Evolutionary conservation across 345 rosid species (phyloP).

Genomic region (Eucalyptus lansdowneana): DNA sequence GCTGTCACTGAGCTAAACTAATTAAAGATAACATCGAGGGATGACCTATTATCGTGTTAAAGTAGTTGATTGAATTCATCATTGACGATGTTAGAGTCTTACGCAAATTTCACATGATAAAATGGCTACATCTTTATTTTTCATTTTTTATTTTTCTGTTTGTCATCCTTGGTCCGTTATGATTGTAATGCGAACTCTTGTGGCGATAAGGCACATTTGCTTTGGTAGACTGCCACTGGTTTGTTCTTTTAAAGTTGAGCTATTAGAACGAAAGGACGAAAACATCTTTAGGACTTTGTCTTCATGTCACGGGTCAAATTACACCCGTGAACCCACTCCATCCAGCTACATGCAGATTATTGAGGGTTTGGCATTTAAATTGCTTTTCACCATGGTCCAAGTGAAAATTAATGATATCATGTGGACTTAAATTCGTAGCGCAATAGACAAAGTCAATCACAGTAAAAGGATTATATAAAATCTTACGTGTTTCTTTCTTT

Average conservation of each 20-base stretch:
- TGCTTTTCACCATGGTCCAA: background rate
- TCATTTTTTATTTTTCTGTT: too few relatives aligned
- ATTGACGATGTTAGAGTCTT: background rate
- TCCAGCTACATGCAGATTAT: background rate
- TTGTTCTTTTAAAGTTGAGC: background rate
- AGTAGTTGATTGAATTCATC: background rate
- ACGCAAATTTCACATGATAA: background rate
- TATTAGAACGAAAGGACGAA: background rate
- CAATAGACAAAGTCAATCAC: background rate
- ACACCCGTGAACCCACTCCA: background rate
- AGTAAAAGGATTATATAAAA: too few relatives aligned
- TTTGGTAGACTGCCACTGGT: background rate
- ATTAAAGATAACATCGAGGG: background rate
- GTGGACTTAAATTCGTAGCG: too few relatives aligned
- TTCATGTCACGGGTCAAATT: background rate
- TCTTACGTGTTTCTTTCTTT: too few relatives aligned
- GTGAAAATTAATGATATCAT: background rate
- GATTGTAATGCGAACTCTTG: background rate
- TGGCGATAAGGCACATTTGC: background rate
- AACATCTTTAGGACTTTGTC: background rate
- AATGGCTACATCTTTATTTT: background rate
- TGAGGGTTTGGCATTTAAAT: background rate
- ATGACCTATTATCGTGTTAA: background rate
- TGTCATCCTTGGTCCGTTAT: background rate
- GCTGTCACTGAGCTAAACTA: background rate